Evolutionary conservation across 441 rosid species (phyloP).

Genomic region (Gossypium trilobum): DNA sequence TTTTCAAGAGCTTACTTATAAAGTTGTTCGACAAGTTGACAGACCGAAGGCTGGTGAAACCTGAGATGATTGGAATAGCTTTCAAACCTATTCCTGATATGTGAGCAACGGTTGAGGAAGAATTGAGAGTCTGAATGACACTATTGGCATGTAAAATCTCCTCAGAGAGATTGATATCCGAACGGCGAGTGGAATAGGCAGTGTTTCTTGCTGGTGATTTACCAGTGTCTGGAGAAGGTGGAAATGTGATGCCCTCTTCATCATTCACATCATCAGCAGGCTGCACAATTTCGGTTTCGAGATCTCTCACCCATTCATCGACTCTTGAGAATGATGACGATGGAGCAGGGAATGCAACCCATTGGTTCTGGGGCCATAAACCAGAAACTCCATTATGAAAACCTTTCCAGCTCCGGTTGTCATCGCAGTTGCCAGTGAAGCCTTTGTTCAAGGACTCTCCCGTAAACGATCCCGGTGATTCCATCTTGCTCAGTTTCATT

Average conservation of each 20-base stretch:
- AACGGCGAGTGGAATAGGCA: conserved; percentile 20
- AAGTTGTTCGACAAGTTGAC: conserved; percentile 72
- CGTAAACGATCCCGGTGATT: conserved; percentile 38
- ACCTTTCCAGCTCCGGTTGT: conserved; percentile 34
- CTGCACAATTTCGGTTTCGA: conserved; percentile 27
- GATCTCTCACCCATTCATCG: conserved; percentile 73
- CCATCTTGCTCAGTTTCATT: conserved; percentile 27
- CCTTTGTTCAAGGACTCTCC: conserved; percentile 35
- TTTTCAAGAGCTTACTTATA: conserved; percentile 45
- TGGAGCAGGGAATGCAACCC: conserved; percentile 71
- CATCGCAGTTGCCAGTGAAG: conserved; percentile 13
- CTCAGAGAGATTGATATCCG: conserved; percentile 42
- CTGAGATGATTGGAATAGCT: conserved; percentile 61
- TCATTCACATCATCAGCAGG: conserved; percentile 27
- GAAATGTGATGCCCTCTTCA: conserved; percentile 28
- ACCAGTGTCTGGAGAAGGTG: conserved; percentile 45
- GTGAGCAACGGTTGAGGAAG: conserved; percentile 75
- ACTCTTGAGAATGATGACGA: conserved; percentile 65
- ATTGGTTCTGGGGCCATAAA: conserved; percentile 65
- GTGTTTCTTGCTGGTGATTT: conserved; percentile 31
- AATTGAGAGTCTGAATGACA: conserved; percentile 63
- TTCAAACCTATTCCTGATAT: conserved; percentile 68
- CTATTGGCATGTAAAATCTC: conserved; percentile 62
- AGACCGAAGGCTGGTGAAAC: conserved; percentile 67
- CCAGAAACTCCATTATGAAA: conserved; percentile 31